A percentile compares a stretch with the other conserved stretches of the same genome.
Conservation (phyloP, 2,329 filamentous ascomycete genomes). For the Fusarium annulatum region DNA sequence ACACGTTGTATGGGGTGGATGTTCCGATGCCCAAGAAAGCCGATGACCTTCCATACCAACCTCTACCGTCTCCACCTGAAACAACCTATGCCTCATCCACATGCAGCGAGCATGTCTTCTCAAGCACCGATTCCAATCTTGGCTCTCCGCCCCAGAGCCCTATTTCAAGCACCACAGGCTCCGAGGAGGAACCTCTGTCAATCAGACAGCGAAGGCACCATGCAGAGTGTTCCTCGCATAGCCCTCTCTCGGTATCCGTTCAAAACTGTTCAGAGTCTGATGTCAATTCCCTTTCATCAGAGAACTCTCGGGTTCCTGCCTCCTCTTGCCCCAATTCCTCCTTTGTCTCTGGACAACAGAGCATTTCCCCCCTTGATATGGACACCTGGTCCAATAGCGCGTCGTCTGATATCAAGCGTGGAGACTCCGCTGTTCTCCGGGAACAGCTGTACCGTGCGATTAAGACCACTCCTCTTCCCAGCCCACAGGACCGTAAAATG, state of each 20-base stretch:
- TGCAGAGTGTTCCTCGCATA: accelerated
- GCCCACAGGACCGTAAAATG: too few species aligned
- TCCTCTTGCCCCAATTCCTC: too few species aligned
- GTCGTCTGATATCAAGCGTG: too few species aligned
- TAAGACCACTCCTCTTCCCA: too few species aligned
- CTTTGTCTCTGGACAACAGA: too few species aligned
- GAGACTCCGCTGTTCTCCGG: too few species aligned
- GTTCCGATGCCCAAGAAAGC: accelerated
- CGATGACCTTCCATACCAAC: background rate
- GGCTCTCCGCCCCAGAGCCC: background rate
- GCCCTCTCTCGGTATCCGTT: accelerated
- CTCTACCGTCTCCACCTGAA: background rate
- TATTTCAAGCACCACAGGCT: accelerated
- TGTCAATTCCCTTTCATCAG: background rate
- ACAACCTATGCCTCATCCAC: background rate
- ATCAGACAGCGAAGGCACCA: accelerated
- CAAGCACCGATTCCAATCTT: background rate
- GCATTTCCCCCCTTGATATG: too few species aligned
- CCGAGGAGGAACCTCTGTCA: background rate
- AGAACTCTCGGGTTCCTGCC: accelerated
- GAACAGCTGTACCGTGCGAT: too few species aligned
- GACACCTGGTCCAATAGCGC: too few species aligned
- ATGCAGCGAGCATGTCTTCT: background rate
- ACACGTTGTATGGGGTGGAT: background rate
- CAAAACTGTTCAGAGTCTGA: background rate